A percentile compares a stretch with the other conserved stretches of the same genome.
phyloP scores from a whole-genome alignment of 192 early-diverging fungal genomes.

The Chytriomyces sp. region DNA sequence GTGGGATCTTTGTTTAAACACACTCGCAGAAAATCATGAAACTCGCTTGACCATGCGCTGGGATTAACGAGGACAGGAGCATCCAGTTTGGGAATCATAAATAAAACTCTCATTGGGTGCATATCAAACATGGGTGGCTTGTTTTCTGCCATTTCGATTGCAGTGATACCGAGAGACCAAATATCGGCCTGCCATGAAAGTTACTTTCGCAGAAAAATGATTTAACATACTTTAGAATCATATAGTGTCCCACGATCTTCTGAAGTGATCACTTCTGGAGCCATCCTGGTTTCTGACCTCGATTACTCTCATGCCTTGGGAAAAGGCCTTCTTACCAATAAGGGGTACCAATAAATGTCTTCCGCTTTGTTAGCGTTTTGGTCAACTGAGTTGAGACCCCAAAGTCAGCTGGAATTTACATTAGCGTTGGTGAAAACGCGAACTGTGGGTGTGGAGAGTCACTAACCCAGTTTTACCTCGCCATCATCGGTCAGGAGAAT shows the following conservation, averaged over 20 bases:
- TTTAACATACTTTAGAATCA: conserved; percentile 61
- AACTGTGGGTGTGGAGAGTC: too few relatives aligned
- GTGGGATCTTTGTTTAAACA: conserved; percentile 63
- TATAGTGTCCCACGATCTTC: conserved; percentile 50
- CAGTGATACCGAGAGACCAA: conserved; percentile 95
- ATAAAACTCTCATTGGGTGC: conserved; percentile 94
- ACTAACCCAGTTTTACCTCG: conserved; percentile 79
- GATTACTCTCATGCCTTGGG: background rate
- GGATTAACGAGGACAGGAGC: conserved; percentile 49
- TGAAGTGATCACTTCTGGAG: conserved; percentile 58
- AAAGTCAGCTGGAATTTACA: conserved; percentile 78
- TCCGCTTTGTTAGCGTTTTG: conserved; percentile 77
- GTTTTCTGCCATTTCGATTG: conserved; percentile 62
- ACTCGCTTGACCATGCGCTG: conserved; percentile 44
- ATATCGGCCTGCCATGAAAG: conserved; percentile 75
- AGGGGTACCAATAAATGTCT: conserved; percentile 98
- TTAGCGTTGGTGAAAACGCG: too few relatives aligned
- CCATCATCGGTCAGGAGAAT: conserved; percentile 74
- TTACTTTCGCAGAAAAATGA: background rate
- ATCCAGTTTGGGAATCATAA: conserved; percentile 72
- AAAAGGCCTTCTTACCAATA: conserved; percentile 42
- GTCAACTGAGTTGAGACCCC: conserved; percentile 91
- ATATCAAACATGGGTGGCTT: conserved; percentile 90
- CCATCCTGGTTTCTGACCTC: conserved; percentile 39
- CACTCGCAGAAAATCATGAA: conserved; percentile 48